Percentiles rank a stretch among this genome's conserved stretches.
phyloP scores from a whole-genome alignment of 2,329 filamentous ascomycete genomes.

The Albifimbria verrucaria region DNA sequence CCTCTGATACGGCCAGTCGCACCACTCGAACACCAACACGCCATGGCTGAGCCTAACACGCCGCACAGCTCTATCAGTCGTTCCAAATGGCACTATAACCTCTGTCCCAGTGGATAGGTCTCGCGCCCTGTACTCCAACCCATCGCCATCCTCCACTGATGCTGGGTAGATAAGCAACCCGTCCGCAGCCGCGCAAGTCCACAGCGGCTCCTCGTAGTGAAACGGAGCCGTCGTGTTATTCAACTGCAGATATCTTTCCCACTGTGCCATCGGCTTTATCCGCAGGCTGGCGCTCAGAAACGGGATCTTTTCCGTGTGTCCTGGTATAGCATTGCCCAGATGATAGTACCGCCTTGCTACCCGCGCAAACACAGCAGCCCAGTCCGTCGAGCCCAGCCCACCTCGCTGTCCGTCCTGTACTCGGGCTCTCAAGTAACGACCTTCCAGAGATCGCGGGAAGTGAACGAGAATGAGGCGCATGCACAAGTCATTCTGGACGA shows the following conservation, averaged over 20 bases:
- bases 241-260: conserved; percentile 41
- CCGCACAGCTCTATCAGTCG: conserved; percentile 46
- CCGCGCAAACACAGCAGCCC: conserved; percentile 41
- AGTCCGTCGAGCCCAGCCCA: conserved; percentile 24
- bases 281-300: conserved; percentile 19
- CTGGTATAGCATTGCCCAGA: conserved; percentile 45
- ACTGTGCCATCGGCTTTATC: conserved; percentile 40
- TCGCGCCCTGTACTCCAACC: conserved; percentile 38
- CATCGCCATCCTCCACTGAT: neutral
- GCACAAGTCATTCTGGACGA: conserved; percentile 44
- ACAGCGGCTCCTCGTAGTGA: conserved; percentile 44
- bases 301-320: conserved; percentile 20
- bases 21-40: conserved; percentile 64
- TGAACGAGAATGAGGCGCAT: conserved; percentile 44
- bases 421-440: conserved; percentile 32
- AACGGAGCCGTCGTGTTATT: conserved; percentile 37
- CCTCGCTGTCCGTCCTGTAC: conserved; percentile 5
- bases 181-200: conserved; percentile 52
- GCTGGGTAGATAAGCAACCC: conserved; percentile 53
- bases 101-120: conserved; percentile 45
- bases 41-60: conserved; percentile 50
- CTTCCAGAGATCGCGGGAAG: conserved; percentile 52
- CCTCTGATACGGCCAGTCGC: too few species aligned
- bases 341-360: conserved; percentile 54
- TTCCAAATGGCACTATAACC: conserved; percentile 49